Conservation (phyloP, 108 stramenopile species). For the Discostella pseudostelligera region DNA sequence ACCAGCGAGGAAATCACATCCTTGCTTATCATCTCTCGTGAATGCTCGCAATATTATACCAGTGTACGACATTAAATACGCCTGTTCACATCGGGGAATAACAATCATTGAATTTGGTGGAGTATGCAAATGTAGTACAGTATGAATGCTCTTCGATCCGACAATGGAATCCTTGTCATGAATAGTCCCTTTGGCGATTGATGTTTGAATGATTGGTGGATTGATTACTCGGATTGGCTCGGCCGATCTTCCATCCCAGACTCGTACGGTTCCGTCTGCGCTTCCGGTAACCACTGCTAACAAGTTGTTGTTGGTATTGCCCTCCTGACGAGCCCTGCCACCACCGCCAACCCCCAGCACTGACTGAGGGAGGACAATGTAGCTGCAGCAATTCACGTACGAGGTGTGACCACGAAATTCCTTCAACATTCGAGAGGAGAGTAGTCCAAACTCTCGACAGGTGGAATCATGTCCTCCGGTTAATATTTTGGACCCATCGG, state of each 20-base stretch:
- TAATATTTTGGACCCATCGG: conserved; percentile 67
- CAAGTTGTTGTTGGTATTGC: conserved; percentile 7
- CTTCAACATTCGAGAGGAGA: conserved; percentile 71
- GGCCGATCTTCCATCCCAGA: conserved; percentile 85
- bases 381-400: conserved; percentile 75
- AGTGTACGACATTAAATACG: conserved; percentile 59
- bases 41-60: conserved; percentile 60
- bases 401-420: conserved; percentile 89
- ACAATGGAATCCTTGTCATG: conserved; percentile 26
- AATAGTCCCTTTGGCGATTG: conserved; percentile 24
- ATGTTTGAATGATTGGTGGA: conserved; percentile 42
- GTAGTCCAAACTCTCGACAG: conserved; percentile 75
- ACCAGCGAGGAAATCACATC: conserved; percentile 65
- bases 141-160: conserved; percentile 53
- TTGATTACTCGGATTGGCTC: conserved; percentile 60
- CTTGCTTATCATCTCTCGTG: conserved; percentile 42
- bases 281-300: conserved; percentile 77
- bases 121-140: conserved; percentile 58
- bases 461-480: conserved; percentile 69
- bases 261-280: conserved; percentile 87
- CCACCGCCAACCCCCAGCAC: neutral
- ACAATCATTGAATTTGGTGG: conserved; percentile 64
- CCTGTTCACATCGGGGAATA: conserved; percentile 59
- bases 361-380: conserved; percentile 31
- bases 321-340: neutral